Percentiles rank a stretch among this genome's conserved stretches.
These are phyloP conservation scores for Capsicum pubescens DNA, from an alignment of 257 asterid genomes.

Conservation along the genomic window DNA sequence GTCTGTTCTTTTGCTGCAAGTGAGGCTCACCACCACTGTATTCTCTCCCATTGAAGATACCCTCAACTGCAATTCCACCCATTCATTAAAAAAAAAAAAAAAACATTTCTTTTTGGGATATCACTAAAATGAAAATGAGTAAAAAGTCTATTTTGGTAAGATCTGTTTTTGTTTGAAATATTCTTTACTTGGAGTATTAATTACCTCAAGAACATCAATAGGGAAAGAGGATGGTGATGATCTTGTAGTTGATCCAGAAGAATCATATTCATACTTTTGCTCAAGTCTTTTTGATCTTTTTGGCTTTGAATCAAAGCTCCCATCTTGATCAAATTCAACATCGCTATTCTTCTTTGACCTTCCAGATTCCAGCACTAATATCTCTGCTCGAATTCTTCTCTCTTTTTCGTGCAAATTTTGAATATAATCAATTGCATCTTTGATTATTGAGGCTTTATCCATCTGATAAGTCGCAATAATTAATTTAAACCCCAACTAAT, in stretches of 20 bases:
- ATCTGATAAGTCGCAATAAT: conserved; percentile 40
- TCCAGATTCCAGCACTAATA: conserved; percentile 60
- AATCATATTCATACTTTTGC: conserved; percentile 38
- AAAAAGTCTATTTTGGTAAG: neutral
- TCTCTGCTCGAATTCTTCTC: conserved; percentile 57
- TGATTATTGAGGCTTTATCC: conserved; percentile 91
- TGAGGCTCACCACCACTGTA: conserved; percentile 72
- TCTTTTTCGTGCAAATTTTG: conserved; percentile 65
- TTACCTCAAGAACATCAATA: conserved; percentile 76
- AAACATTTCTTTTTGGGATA: neutral
- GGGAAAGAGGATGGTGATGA: conserved; percentile 46
- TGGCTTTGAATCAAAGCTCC: conserved; percentile 40
- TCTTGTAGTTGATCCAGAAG: conserved; percentile 30
- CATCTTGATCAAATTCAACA: conserved; percentile 49
- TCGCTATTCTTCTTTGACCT: conserved; percentile 25
- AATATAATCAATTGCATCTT: conserved; percentile 85
- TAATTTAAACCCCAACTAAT: neutral
- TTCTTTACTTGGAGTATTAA: neutral
- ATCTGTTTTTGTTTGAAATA: neutral
- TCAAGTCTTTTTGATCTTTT: conserved; percentile 60
- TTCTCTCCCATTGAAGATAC: conserved; percentile 70
- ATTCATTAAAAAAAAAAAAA: neutral
- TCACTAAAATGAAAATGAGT: neutral
- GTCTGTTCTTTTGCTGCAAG: conserved; percentile 73
- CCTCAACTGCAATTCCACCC: conserved; percentile 54